A percentile compares a stretch with the other conserved stretches of the same genome.
Conservation (phyloP, 805 yeast genomes). For the Kodamaea jinghongensis region DNA sequence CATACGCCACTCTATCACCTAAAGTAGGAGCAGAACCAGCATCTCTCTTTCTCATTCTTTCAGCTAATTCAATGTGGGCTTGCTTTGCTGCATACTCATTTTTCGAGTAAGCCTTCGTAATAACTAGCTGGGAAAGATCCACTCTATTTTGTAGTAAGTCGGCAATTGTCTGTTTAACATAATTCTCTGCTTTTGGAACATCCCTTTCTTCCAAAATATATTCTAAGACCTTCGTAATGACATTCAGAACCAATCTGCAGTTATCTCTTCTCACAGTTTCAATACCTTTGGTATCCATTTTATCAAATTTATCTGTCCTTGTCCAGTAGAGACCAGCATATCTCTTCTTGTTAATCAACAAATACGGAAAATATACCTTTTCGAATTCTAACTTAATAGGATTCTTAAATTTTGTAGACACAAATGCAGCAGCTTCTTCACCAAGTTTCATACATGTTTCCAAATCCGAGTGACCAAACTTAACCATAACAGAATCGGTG, state of each 20-base stretch:
- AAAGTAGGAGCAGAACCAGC: slow-evolving; percentile 95
- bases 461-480: slow-evolving; percentile 81
- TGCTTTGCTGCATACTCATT: slow-evolving; percentile 94
- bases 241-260: slow-evolving; percentile 91
- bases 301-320: slow-evolving; percentile 83
- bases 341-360: slow-evolving; percentile 91
- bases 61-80: slow-evolving; percentile 96
- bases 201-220: slow-evolving; percentile 83
- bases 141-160: slow-evolving; percentile 87
- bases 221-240: slow-evolving; percentile 86
- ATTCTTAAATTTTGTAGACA: slow-evolving; percentile 70
- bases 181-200: slow-evolving; percentile 78
- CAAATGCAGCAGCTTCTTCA: slow-evolving; percentile 88
- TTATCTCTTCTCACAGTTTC: slow-evolving; percentile 98
- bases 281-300: slow-evolving; percentile 97
- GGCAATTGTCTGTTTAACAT: slow-evolving; percentile 83
- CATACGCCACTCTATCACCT: slow-evolving; percentile 98
- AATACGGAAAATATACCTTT: slow-evolving; percentile 92
- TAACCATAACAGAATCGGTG: slow-evolving; percentile 99
- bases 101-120: slow-evolving; percentile 85
- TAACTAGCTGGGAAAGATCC: slow-evolving; percentile 90
- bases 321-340: slow-evolving; percentile 99
- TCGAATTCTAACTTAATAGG: slow-evolving; percentile 97
- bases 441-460: slow-evolving; percentile 88
- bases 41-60: slow-evolving; percentile 93